Percentiles rank a stretch among this genome's conserved stretches.
These are phyloP conservation scores for Diaporthe humulicola DNA, from an alignment of 2,329 filamentous ascomycete genomes.

Conservation along the genomic window DNA sequence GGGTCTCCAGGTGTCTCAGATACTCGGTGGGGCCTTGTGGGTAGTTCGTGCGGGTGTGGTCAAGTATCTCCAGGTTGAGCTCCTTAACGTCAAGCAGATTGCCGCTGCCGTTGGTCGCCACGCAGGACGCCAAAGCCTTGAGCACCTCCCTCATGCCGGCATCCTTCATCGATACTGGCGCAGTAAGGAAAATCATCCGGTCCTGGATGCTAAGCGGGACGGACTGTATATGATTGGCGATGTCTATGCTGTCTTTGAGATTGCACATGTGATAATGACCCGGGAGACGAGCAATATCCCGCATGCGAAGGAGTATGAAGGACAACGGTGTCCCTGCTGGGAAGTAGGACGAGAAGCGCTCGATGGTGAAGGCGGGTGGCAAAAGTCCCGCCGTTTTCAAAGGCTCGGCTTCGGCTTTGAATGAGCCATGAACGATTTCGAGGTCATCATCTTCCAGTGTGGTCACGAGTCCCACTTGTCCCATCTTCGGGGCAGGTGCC, in stretches of 20 bases:
- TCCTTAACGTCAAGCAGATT: constrained; percentile 78
- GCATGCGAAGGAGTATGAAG: constrained; percentile 83
- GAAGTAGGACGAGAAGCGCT: constrained; percentile 86
- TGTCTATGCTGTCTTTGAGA: constrained; percentile 71
- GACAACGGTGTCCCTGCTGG: constrained; percentile 84
- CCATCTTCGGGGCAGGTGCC: constrained; percentile 37
- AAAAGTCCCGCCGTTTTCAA: constrained; percentile 80
- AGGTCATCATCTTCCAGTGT: constrained; percentile 81
- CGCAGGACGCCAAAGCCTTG: constrained; percentile 74
- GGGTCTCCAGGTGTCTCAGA: constrained; percentile 76
- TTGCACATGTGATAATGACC: constrained; percentile 79
- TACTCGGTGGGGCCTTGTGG: constrained; percentile 63
- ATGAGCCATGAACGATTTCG: constrained; percentile 69
- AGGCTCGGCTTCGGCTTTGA: constrained; percentile 73
- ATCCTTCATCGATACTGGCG: constrained; percentile 74
- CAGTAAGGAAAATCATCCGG: constrained; percentile 79
- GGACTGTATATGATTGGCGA: constrained; percentile 82
- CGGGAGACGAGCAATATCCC: constrained; percentile 75
- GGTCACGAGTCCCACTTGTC: constrained; percentile 78
- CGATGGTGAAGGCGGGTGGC: constrained; percentile 78
- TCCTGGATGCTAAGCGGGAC: constrained; percentile 79
- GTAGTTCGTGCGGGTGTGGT: constrained; percentile 65
- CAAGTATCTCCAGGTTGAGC: constrained; percentile 81
- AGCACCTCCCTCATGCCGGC: constrained; percentile 63
- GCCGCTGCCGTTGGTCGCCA: constrained; percentile 77